phyloP scores from a whole-genome alignment of 2,329 filamentous ascomycete genomes.

The Penicillium decumbens region DNA sequence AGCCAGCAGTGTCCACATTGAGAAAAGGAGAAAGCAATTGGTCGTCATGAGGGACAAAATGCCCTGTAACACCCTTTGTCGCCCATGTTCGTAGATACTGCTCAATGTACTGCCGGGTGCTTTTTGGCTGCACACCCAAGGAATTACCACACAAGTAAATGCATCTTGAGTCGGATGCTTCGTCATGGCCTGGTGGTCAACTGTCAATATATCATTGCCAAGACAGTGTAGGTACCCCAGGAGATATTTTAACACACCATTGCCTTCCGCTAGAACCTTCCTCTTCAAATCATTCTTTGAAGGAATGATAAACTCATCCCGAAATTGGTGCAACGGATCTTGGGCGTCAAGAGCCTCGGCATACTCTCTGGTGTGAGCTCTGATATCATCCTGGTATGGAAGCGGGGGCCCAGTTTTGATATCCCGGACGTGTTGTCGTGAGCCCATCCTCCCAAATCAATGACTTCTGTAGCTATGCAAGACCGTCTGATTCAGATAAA shows the following conservation, averaged over 20 bases:
- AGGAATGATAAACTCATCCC: constrained; percentile 72
- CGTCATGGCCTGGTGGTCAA: constrained; percentile 17
- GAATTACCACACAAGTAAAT: constrained; percentile 91
- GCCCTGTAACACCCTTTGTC: constrained; percentile 75
- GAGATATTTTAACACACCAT: constrained; percentile 19
- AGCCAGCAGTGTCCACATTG: constrained; percentile 70
- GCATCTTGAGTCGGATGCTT: constrained; percentile 45
- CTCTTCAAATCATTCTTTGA: constrained; percentile 66
- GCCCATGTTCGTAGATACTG: constrained; percentile 79
- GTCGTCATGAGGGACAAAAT: constrained; percentile 66
- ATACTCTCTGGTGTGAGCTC: constrained; percentile 36
- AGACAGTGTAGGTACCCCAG: background rate
- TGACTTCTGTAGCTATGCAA: background rate
- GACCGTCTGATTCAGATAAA: background rate
- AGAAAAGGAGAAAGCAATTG: constrained; percentile 69
- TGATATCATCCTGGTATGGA: constrained; percentile 31
- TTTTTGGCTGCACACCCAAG: constrained; percentile 73
- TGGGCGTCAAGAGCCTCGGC: constrained; percentile 53
- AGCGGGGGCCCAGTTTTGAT: constrained; percentile 28
- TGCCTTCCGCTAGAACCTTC: constrained; percentile 47
- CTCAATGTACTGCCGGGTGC: constrained; percentile 60
- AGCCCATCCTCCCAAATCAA: constrained; percentile 22
- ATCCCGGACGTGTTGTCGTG: constrained; percentile 25
- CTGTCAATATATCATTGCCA: background rate
- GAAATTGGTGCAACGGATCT: constrained; percentile 58